A percentile compares a stretch with the other conserved stretches of the same genome.
Evolutionary conservation across 805 yeast species (phyloP).

Genomic region (Candida adriatica): DNA sequence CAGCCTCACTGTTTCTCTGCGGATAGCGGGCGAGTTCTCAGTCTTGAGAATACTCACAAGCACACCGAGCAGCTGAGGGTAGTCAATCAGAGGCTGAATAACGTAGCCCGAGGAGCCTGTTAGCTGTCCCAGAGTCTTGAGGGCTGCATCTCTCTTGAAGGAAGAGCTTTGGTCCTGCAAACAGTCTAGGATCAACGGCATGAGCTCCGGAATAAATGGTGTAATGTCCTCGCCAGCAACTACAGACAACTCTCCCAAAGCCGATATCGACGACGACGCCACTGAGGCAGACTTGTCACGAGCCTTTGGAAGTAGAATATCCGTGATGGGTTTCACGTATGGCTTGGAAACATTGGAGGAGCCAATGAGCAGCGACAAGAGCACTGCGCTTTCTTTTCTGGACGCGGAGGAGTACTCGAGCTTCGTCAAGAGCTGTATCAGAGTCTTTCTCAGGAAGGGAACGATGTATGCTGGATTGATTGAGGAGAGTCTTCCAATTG

Average conservation of each 20-base stretch:
- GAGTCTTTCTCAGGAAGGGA: conserved; percentile 81
- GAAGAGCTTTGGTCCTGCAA: conserved; percentile 91
- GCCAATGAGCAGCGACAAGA: conserved; percentile 65
- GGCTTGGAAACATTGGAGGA: conserved; percentile 86
- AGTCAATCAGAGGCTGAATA: conserved; percentile 84
- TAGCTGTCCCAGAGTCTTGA: conserved; percentile 80
- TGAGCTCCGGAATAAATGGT: conserved; percentile 63
- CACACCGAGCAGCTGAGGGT: conserved; percentile 82
- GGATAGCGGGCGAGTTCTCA: conserved; percentile 65
- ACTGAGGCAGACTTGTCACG: conserved; percentile 71
- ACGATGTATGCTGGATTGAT: conserved; percentile 94
- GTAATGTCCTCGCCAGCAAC: conserved; percentile 84
- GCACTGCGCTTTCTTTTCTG: conserved; percentile 69
- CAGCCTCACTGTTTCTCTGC: conserved; percentile 83
- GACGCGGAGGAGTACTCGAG: conserved; percentile 76
- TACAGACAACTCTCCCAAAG: conserved; percentile 82
- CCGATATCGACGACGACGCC: conserved; percentile 76
- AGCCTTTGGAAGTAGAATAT: conserved; percentile 71
- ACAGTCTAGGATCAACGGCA: conserved; percentile 84
- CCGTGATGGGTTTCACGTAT: conserved; percentile 85
- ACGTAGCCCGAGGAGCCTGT: conserved; percentile 92
- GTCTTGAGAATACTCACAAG: conserved; percentile 75
- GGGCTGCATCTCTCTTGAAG: conserved; percentile 81
- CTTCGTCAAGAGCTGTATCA: conserved; percentile 80
- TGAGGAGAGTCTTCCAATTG: conserved; percentile 77